A percentile compares a stretch with the other conserved stretches of the same genome.
phyloP scores from a whole-genome alignment of 177 flowering plant species.

The Vitis hybrid region DNA sequence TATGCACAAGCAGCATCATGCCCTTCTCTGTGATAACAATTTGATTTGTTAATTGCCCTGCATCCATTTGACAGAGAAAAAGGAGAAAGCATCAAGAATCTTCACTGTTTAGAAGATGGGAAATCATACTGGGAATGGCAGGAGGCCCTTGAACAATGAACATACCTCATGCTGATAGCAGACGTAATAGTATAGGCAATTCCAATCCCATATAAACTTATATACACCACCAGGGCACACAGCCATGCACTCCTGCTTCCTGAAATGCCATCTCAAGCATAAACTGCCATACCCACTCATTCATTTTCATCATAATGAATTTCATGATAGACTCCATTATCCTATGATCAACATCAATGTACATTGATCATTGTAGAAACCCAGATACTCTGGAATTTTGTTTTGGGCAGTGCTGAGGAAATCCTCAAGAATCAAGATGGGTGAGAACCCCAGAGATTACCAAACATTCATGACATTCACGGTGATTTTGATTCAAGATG shows the following conservation, averaged over 20 bases:
- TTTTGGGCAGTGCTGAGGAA: too few relatives aligned
- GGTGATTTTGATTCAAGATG: too few relatives aligned
- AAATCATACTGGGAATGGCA: neutral
- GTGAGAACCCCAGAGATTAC: too few relatives aligned
- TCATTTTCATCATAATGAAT: too few relatives aligned
- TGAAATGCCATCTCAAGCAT: constrained; percentile 16
- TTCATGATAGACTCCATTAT: too few relatives aligned
- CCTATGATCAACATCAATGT: too few relatives aligned
- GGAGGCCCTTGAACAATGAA: neutral
- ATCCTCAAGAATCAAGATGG: too few relatives aligned
- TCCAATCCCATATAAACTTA: constrained; percentile 34
- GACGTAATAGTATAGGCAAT: constrained; percentile 49
- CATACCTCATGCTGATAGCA: constrained; percentile 45
- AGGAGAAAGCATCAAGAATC: neutral
- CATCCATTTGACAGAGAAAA: neutral
- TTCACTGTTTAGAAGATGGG: neutral
- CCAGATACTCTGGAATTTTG: too few relatives aligned
- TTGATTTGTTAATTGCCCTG: constrained; percentile 11
- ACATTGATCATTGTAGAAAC: too few relatives aligned
- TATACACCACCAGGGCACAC: constrained; percentile 31
- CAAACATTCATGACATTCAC: too few relatives aligned
- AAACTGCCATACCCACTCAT: too few relatives aligned
- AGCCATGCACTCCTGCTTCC: constrained; percentile 31
- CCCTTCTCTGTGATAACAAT: constrained; percentile 43
- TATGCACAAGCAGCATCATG: constrained; percentile 28